Evolutionary conservation across 2,329 filamentous ascomycete genomes (phyloP), one percentile per base, ranked within the genome.

Genomic region (Beauveria medogensis): DNA sequence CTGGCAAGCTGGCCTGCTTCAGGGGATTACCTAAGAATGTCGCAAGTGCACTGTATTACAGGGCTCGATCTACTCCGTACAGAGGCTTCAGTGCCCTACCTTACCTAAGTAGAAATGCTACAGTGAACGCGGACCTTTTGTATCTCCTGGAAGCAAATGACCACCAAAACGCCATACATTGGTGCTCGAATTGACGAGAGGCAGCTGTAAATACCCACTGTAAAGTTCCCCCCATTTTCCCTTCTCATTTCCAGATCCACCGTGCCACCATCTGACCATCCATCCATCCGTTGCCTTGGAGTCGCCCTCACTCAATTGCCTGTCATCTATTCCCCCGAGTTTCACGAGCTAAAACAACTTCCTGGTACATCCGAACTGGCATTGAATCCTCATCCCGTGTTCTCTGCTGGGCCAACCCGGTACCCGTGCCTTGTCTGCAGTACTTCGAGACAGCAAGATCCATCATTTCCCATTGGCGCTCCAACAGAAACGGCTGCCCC

Each of bases 171-270:
- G 34, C 5, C 34, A 37, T 37, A 37, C 34, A 37, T 37, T 37
- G 34, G 34, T 37, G 34, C 34, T 37, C 34, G 34, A 37, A 37
- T 16, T 16, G 34, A 37, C 34, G 4, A 37, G 34, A 37, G 14
- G 34, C 14, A 16, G 34, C 34, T 16, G 34, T 16, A 6, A 34
- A 16, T 37, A 37, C 14, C 14, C 34, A 6, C 34, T 37, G 34
- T 37, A 37, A 37, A 37, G 34, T 37, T 14, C 34, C 56, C 56
- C 40, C 48, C n/a, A 59, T 53, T 53, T 16, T 53, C 48, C 56
- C 48, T 58, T 22, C 52, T 59, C 56, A 59, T 59, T 52, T 59
- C 48, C 14, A 51, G 56, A 59, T 59, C 56, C 56, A 59, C 56
- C 55, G 41, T 51, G 16, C 47, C 24, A 28, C 24, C 47, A 51